Percentiles rank a stretch among this genome's conserved stretches.
Conservation (phyloP, 495 filamentous ascomycete species). For the Penicillium roqueforti region DNA sequence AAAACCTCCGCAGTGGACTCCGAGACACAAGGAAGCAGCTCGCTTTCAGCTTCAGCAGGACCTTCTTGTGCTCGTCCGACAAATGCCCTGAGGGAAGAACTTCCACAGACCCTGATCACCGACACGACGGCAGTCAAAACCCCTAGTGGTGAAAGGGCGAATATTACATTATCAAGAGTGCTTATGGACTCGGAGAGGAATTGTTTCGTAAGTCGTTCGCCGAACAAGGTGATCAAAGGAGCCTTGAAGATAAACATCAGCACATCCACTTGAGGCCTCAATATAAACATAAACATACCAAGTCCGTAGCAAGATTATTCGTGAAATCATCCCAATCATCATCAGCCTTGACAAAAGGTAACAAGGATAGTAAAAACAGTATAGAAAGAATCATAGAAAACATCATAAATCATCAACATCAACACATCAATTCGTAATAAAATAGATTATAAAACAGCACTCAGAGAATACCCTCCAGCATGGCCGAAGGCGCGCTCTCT, state of each 20-base stretch:
- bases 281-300: conserved; percentile 26
- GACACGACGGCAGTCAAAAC: conserved; percentile 52
- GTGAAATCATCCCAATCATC: conserved; percentile 48
- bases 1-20: conserved; percentile 42
- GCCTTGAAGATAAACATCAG: conserved; percentile 24
- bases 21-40: conserved; percentile 42
- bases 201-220: conserved; percentile 54
- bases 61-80: conserved; percentile 49
- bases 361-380: conserved; percentile 10
- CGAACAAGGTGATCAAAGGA: conserved; percentile 52
- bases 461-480: neutral
- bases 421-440: conserved; percentile 4
- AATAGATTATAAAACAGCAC: neutral
- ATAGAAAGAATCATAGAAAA: conserved; percentile 13
- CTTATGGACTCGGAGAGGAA: conserved; percentile 52
- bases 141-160: conserved; percentile 52
- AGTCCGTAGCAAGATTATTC: conserved; percentile 49
- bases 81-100: conserved; percentile 47
- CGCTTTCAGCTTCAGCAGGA: conserved; percentile 36
- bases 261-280: neutral
- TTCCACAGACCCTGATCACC: conserved; percentile 51
- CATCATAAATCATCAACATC: conserved; percentile 5
- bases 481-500: neutral
- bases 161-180: conserved; percentile 49
- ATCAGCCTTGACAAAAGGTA: conserved; percentile 17